Evolutionary conservation across 2,329 filamentous ascomycete species (phyloP), one percentile per base, ranked within the genome.

Genomic region (Chaetomiaceae sp.): DNA sequence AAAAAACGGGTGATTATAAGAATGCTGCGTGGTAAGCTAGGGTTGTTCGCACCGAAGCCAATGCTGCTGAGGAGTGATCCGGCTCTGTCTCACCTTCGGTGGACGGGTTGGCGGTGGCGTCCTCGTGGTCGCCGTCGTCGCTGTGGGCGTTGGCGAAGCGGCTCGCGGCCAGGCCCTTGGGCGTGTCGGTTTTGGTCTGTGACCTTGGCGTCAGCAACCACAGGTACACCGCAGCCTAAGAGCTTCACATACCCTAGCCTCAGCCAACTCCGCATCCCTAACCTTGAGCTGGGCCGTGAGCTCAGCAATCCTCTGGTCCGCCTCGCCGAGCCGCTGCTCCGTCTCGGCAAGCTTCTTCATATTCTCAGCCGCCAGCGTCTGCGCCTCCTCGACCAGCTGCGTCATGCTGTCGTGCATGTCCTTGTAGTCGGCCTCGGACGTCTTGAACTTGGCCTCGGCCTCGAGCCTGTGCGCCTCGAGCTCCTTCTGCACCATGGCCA

Each of bases 11-110:
- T 57, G 4, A 51, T 56, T 64, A 68, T 67, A 53, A 53, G 37
- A 51, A 51, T 36, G 33, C 37, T 58, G 51, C 53, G 39, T 55
- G 53, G 37, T 54, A 74, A 71, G 68, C 70, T 74, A 71, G 71
- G 75, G 75, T 72, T 69, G 71, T 66, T 74, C 83, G 77, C 79
- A 86, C 83, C 82, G 79, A 81, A 73, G 82, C 82, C 72, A 85
- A 75, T 71, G 82, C 83, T 68, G 77, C 74, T 67, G 82, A 85
- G 70, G 81, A 82, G 74, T 81, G 73, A 67, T 85, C 82, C 65
- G 68, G 65, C 64, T 80, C 76, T 67, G 72, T 72, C 81, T 84
- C 81, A 80, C 78, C 81, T 80, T 78, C 77, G 67, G 72, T 72
- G 51, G 69, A 61, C 42, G 66, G 63, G 53, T 63, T 60, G 47